phyloP scores from a whole-genome alignment of 225 moss, liverwort and hornwort genomes.

The Rhytidiadelphus loreus region DNA sequence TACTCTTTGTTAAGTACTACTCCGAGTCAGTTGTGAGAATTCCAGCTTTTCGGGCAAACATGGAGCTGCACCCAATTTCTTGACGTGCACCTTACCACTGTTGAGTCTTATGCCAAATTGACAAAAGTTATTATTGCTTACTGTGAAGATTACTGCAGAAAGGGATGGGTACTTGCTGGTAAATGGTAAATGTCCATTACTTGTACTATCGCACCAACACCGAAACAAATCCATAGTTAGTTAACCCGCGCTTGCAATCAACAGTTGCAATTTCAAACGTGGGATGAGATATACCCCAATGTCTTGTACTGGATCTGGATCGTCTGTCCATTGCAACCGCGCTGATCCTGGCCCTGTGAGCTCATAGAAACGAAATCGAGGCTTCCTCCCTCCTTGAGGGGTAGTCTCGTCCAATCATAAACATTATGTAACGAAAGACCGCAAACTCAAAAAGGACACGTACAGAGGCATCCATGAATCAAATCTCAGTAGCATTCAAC shows the following conservation, averaged over 20 bases:
- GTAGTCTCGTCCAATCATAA: not conserved
- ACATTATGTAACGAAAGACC: not conserved
- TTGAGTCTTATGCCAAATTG: not conserved
- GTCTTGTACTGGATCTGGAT: not conserved
- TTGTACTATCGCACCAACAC: not conserved
- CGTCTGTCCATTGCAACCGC: not conserved
- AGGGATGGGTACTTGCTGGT: not conserved
- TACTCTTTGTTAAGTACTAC: not conserved
- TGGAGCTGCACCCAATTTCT: not conserved
- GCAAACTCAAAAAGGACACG: not conserved
- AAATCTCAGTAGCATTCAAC: not conserved
- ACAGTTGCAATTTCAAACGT: not conserved
- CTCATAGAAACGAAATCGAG: not conserved
- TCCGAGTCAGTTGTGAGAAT: no score
- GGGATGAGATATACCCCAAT: not conserved
- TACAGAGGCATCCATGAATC: not conserved
- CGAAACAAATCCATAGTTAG: not conserved
- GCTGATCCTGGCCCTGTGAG: not conserved
- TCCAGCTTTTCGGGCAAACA: not conserved
- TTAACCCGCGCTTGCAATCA: not conserved
- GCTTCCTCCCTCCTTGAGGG: not conserved
- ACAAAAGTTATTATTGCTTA: not conserved
- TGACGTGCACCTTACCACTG: slow-evolving; percentile 4
- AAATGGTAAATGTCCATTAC: not conserved
- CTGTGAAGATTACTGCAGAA: not conserved